A percentile compares a stretch with the other conserved stretches of the same genome.
Evolutionary conservation across 1,284 basidiomycete species (phyloP).

Genomic region (Ceratobasidium sp.): DNA sequence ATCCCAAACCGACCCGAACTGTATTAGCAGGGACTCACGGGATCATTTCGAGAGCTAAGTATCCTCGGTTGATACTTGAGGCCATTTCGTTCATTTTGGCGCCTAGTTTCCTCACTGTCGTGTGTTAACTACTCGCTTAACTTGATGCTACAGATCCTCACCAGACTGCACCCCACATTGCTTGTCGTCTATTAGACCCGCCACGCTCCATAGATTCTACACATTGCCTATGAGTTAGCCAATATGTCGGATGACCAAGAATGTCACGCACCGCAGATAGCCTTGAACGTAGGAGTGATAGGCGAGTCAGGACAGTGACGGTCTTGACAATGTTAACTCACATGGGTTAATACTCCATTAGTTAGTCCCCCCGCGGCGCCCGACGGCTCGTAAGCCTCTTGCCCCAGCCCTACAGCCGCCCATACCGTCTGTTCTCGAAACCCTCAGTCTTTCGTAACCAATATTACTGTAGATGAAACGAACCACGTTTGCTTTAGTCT

Average conservation of each 20-base stretch:
- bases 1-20: neutral
- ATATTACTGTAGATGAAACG: neutral
- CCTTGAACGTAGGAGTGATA: neutral
- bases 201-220: neutral
- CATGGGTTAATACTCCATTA: slow-evolving; percentile 39
- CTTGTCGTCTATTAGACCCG: neutral
- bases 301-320: neutral
- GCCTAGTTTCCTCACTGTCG: neutral
- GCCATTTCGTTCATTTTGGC: neutral
- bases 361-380: neutral
- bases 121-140: neutral
- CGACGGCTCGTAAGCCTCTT: slow-evolving; percentile 23
- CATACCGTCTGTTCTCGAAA: slow-evolving; percentile 30
- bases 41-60: neutral
- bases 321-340: neutral
- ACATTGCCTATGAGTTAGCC: neutral
- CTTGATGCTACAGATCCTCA: neutral
- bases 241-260: neutral
- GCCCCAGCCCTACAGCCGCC: slow-evolving; percentile 17
- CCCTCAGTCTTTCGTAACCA: neutral
- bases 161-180: slow-evolving; percentile 9
- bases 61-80: neutral
- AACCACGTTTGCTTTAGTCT: slow-evolving; percentile 13
- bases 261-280: slow-evolving; percentile 1
- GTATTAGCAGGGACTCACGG: neutral